These are phyloP conservation scores for Saccharomyces pastorianus DNA, from an alignment of 1,139 yeast species.

Conservation along the genomic window DNA sequence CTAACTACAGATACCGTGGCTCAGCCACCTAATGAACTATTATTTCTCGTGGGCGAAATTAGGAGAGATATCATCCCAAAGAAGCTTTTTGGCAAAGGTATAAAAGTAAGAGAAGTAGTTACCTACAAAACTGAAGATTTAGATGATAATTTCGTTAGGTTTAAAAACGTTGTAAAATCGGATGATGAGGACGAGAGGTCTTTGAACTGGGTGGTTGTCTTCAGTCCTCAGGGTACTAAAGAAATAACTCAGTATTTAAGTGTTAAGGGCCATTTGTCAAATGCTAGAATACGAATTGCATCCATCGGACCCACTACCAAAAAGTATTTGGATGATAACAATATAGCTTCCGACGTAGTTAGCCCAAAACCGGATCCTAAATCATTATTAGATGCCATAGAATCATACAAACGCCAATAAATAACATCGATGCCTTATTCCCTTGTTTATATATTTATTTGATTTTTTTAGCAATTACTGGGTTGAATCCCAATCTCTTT, in stretches of 20 bases:
- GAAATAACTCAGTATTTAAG: constrained; percentile 44
- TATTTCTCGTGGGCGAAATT: constrained; percentile 81
- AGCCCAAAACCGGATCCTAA: constrained; percentile 68
- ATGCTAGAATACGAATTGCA: constrained; percentile 44
- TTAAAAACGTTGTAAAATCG: constrained; percentile 19
- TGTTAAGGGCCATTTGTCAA: not conserved
- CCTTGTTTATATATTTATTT: not conserved
- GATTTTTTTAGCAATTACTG: not conserved
- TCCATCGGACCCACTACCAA: constrained; percentile 93
- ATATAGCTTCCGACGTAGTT: constrained; percentile 52
- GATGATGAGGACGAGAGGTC: not conserved
- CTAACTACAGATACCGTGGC: constrained; percentile 18
- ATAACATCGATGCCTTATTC: not conserved
- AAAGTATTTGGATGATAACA: constrained; percentile 45
- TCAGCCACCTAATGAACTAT: constrained; percentile 29
- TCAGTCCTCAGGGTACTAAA: constrained; percentile 85
- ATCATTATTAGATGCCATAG: constrained; percentile 40
- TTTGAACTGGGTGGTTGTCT: constrained; percentile 66
- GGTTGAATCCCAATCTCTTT: constrained; percentile 14
- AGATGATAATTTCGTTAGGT: constrained; percentile 40
- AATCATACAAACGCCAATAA: constrained; percentile 1
- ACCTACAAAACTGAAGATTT: constrained; percentile 61
- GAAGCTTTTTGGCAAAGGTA: constrained; percentile 40
- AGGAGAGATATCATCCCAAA: constrained; percentile 76
- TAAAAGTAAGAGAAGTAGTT: constrained; percentile 51